These are phyloP conservation scores for Xanthoparmelia taractica DNA, from an alignment of 495 filamentous ascomycete genomes.

Conservation along the genomic window DNA sequence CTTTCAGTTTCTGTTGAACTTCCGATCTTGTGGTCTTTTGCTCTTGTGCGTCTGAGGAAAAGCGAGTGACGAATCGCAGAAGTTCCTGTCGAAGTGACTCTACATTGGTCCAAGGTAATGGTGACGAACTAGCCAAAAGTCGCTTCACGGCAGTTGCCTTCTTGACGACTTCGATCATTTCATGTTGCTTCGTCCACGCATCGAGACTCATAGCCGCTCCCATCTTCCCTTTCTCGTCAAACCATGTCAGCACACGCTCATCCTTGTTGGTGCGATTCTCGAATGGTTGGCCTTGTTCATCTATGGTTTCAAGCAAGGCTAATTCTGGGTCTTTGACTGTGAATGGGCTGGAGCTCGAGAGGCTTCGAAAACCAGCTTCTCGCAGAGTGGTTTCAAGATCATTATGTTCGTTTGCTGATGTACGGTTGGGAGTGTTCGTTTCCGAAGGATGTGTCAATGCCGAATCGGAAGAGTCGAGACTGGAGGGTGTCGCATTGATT, in stretches of 20 bases:
- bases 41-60: neutral
- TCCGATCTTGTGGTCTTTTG: neutral
- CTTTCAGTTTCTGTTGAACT: neutral
- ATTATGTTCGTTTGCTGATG: neutral
- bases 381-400: neutral
- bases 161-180: neutral
- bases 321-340: neutral
- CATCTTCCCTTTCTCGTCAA: neutral
- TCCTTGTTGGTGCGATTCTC: neutral
- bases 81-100: neutral
- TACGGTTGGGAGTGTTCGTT: neutral
- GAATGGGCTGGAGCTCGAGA: slow-evolving; percentile 1
- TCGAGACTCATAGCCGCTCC: neutral
- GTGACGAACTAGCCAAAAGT: slow-evolving; percentile 1
- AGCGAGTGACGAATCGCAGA: neutral
- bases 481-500: neutral
- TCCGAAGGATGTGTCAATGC: neutral
- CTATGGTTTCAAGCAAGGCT: neutral
- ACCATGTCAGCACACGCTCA: neutral
- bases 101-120: neutral
- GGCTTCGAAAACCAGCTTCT: slow-evolving; percentile 2
- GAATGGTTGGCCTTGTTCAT: neutral
- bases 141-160: slow-evolving; percentile 5
- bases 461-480: neutral
- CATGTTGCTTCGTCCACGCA: neutral